A percentile compares a stretch with the other conserved stretches of the same genome.
These are phyloP conservation scores for Nepenthes gracilis DNA, from an alignment of 148 eudicot species.

Conservation along the genomic window DNA sequence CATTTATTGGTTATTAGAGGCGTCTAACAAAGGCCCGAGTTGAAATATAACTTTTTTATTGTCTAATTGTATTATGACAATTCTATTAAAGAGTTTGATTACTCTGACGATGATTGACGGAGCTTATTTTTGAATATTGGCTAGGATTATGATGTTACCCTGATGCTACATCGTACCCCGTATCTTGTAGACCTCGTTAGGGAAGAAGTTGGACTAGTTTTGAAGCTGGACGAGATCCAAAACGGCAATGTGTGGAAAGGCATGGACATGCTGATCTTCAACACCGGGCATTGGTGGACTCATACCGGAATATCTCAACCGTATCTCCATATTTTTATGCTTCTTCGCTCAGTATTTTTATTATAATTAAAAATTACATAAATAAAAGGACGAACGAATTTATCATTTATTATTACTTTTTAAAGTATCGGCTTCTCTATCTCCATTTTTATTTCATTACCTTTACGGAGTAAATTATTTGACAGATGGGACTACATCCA, in stretches of 20 bases:
- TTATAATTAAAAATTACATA: no score
- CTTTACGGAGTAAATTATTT: not conserved
- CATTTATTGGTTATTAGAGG: no score
- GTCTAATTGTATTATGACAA: no score
- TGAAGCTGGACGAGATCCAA: slow-evolving; percentile 58
- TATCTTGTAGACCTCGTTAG: slow-evolving; percentile 53
- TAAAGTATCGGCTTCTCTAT: not conserved
- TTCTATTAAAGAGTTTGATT: no score
- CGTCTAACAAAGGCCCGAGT: no score
- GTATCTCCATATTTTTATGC: slow-evolving; percentile 13
- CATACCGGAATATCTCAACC: slow-evolving; percentile 58
- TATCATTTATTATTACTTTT: no score
- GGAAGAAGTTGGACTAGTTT: slow-evolving; percentile 33
- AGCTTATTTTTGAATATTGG: not conserved
- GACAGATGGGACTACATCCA: slow-evolving; percentile 77
- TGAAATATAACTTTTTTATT: no score
- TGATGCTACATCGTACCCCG: slow-evolving; percentile 47
- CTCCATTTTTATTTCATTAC: not conserved
- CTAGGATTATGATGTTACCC: slow-evolving; percentile 55
- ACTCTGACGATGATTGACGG: no score
- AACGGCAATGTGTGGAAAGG: slow-evolving; percentile 53
- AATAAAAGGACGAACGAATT: no score
- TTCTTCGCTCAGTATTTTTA: not conserved
- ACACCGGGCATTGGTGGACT: slow-evolving; percentile 94
- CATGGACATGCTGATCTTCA: slow-evolving; percentile 72